Evolutionary conservation across 2,329 filamentous ascomycete species (phyloP), one percentile per base, ranked within the genome.

Genomic region (Hypocrella siamensis): DNA sequence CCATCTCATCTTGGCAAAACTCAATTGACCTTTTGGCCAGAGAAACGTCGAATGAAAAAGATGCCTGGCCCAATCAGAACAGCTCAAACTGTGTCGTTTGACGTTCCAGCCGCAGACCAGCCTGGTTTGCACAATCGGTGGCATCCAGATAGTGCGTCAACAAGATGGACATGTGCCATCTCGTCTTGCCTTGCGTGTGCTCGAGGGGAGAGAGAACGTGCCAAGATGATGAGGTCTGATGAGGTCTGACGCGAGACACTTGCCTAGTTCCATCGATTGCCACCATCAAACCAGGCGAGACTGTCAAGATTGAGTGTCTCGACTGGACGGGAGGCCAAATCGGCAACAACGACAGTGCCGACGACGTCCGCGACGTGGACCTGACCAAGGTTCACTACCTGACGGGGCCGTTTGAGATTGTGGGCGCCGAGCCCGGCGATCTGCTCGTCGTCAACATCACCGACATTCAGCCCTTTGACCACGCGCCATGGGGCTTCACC

Each of bases 251-350:
- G 7, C n/a, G 9, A 26, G 25, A 5, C 7, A 7, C 5, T 19
- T 11, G 26, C 8, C n/a, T 38, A 90, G 82, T 93, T 31, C 86
- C 86, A 1, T 72, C 68, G 34, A 67, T 65, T 31, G 79, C 65
- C 19, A 73, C 67, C 2, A 84, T 94, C 46, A 75, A 79, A 44
- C 75, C 86, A 46, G 78, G 77, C 19, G 86, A 93, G 57, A 81
- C 81, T 0, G 85, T 93, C 42, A 93, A 92, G 56, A 93, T 93
- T 41, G 83, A 93, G 62, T 93, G 86, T 46, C 63, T 90, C 6
- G 83, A 92, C 57, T 92, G 83, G 75, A 76, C 73, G 5, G 73
- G 74, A 16, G 85, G 85, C 2, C 85, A 93, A 46, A 93, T 93
- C 46, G 67, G 70, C 34, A 93, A 94, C 56, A 79, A 88, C 41